A percentile compares a stretch with the other conserved stretches of the same genome.
These are phyloP conservation scores for Coemansia sp. DNA, from an alignment of 192 early-diverging fungal genomes.

Conservation along the genomic window DNA sequence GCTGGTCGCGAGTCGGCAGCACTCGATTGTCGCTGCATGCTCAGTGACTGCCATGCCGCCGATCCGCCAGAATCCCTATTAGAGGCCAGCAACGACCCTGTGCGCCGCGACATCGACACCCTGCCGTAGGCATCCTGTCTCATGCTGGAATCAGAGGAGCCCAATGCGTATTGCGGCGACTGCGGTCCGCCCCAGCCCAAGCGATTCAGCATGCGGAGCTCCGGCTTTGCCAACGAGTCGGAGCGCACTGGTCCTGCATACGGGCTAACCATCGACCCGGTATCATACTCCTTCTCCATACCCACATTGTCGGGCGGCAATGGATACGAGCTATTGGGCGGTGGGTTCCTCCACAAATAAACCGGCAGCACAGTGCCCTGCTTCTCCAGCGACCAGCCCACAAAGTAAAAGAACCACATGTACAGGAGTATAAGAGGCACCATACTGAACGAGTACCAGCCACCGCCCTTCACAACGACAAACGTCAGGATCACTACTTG, in stretches of 20 bases:
- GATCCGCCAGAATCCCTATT: neutral
- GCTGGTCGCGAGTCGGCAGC: neutral
- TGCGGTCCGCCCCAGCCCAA: neutral
- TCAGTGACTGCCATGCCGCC: neutral
- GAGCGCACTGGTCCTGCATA: neutral
- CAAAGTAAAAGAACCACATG: slow-evolving; percentile 42
- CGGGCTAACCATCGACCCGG: neutral
- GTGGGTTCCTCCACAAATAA: slow-evolving; percentile 49
- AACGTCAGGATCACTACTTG: slow-evolving; percentile 64
- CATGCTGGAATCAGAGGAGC: neutral
- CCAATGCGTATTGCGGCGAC: neutral
- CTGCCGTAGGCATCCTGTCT: neutral
- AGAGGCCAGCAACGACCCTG: slow-evolving; percentile 2
- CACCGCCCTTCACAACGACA: slow-evolving; percentile 48
- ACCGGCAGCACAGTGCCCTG: slow-evolving; percentile 39
- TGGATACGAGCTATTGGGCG: slow-evolving; percentile 46
- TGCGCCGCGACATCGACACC: neutral
- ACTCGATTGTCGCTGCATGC: neutral
- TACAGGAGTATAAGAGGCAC: slow-evolving; percentile 36
- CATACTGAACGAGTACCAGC: slow-evolving; percentile 47
- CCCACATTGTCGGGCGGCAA: slow-evolving; percentile 18
- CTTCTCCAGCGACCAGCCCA: slow-evolving; percentile 43
- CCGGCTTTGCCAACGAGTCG: slow-evolving; percentile 3
- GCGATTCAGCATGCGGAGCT: neutral
- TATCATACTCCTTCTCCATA: neutral